phyloP scores from a whole-genome alignment of 1,284 basidiomycete species.

The Ustilago curta region DNA sequence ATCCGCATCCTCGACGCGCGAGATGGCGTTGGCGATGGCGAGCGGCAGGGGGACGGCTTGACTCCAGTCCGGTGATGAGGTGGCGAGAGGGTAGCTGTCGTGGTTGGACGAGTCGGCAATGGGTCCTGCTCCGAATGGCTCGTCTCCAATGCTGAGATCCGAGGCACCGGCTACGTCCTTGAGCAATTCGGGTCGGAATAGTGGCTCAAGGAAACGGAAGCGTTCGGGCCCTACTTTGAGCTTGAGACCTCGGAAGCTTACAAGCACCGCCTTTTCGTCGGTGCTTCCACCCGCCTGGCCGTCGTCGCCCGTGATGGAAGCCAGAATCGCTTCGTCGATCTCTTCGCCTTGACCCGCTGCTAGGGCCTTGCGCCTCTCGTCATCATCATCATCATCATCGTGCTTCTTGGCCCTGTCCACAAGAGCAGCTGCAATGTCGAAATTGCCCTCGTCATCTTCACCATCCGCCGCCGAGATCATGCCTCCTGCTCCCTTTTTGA shows the following conservation, averaged over 20 bases:
- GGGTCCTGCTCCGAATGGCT: constrained; percentile 47
- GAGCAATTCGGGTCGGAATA: constrained; percentile 57
- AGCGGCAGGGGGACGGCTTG: constrained; percentile 46
- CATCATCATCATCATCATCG: constrained; percentile 42
- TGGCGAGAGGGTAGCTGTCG: constrained; percentile 30
- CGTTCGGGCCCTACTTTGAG: constrained; percentile 59
- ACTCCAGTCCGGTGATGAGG: constrained; percentile 32
- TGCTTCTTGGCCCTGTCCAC: constrained; percentile 61
- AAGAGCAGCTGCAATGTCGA: constrained; percentile 73
- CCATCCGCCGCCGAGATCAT: constrained; percentile 53
- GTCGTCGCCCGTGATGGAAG: constrained; percentile 48
- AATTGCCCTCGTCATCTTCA: constrained; percentile 84
- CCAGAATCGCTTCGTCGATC: constrained; percentile 43
- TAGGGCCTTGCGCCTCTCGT: constrained; percentile 78
- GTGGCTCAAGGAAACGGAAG: constrained; percentile 61
- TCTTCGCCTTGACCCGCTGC: constrained; percentile 72
- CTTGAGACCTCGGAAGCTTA: constrained; percentile 58
- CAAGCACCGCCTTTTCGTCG: constrained; percentile 44
- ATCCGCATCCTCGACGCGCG: constrained; percentile 53
- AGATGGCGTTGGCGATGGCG: constrained; percentile 48
- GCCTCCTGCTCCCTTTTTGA: constrained; percentile 47
- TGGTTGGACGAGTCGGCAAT: constrained; percentile 18
- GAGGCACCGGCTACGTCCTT: constrained; percentile 45
- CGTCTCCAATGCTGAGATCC: constrained; percentile 38
- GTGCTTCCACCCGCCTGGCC: constrained; percentile 51